Base-by-base conservation (phyloP, 1,139 yeast genomes). In the Pichia sp. region DNA sequence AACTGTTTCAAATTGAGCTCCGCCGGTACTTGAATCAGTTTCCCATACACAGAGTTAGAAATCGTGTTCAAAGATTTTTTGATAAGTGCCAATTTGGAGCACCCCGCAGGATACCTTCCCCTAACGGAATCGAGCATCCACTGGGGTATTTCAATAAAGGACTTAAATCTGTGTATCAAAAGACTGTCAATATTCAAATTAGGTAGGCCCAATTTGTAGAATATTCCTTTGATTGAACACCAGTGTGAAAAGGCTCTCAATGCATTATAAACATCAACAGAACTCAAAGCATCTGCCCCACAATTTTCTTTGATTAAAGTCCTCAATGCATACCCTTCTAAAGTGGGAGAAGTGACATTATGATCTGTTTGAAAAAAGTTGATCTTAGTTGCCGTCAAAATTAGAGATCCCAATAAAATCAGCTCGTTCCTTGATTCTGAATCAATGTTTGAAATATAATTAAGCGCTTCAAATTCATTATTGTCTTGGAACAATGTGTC, bases 351-450 rank as follows among this genome's bases (percentile, higher is more conserved):
- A n/a, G 55, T 34, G 1, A 75, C 69, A 55, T 74, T 79, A 53
- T 76, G 81, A 56, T 76, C 81, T 1, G 81, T 73, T 53, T 75
- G 81, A 48, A 75, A 65, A 52, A 75, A 76, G 53, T 75, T 74
- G 48, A 76, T 64, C 50, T 74, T 75, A 23, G 79, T 63, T 33
- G 77, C 72, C 36, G 69, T 60, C 52, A 75, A 49, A 33, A 76
- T 60, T 50, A 67, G 64, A 36, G 71, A 58, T 2, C 80, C 80
- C 61, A 65, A 64, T 33, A 56, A 54, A 33, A 73, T 62, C 50
- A 74, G 77, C 7, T 56, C 49, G 1, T 55, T 50, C 28, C 57
- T 43, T 11, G 33, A 31, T 16, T 42, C 40, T 1, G 41, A 8
- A 29, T 62, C 52, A 39, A 64, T 61, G 4, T 51, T 44, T 6